A percentile compares a stretch with the other conserved stretches of the same genome.
These are phyloP conservation scores for Kazachstania kunashirensis DNA, from an alignment of 805 yeast genomes.

Conservation along the genomic window DNA sequence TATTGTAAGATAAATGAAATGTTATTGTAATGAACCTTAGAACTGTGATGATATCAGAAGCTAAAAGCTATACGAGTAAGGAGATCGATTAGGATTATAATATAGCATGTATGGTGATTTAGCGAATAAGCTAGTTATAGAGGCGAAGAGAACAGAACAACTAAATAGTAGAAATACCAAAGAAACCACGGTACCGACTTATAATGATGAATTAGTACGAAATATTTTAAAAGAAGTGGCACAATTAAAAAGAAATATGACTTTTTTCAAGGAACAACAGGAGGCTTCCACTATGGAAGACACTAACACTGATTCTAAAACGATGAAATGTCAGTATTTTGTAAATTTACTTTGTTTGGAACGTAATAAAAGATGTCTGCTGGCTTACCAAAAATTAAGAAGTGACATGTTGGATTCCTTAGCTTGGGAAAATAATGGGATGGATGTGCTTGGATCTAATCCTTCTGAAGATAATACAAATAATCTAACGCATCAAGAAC, in stretches of 20 bases:
- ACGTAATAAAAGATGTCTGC: constrained; percentile 78
- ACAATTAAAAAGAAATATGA: constrained; percentile 51
- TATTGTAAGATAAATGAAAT: no score
- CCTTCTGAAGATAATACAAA: constrained; percentile 31
- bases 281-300: not conserved
- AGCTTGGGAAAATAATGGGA: constrained; percentile 59
- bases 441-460: constrained; percentile 28
- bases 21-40: no score
- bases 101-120: constrained; percentile 74
- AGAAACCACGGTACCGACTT: constrained; percentile 39
- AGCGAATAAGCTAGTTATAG: constrained; percentile 73
- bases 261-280: constrained; percentile 32
- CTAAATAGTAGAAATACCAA: constrained; percentile 33
- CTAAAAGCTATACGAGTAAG: no score
- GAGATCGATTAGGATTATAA: not conserved
- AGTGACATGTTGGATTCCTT: constrained; percentile 55
- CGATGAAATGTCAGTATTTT: constrained; percentile 48
- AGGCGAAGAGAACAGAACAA: constrained; percentile 69
- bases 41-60: no score
- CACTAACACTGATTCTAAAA: constrained; percentile 29
- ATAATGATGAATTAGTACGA: constrained; percentile 62
- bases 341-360: constrained; percentile 64
- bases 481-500: constrained; percentile 66
- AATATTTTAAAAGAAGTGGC: constrained; percentile 61
- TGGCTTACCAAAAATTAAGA: constrained; percentile 73